Conservation (phyloP, 768 basidiomycete species). For the Coprinellus micaceus region DNA sequence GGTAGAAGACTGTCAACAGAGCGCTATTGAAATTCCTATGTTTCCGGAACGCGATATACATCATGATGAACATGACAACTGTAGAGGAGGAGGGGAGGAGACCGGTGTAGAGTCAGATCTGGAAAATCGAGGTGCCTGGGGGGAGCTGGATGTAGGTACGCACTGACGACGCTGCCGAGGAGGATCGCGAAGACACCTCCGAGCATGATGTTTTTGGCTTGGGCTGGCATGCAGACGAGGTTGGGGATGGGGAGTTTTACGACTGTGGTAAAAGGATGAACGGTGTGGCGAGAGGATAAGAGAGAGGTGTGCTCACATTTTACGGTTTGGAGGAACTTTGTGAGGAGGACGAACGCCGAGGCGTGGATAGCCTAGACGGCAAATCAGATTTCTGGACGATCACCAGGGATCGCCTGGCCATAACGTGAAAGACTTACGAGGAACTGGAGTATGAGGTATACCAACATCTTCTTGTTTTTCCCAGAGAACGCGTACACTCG, state of each 20-base stretch:
- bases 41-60: constrained; percentile 1
- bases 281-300: background rate
- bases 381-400: background rate
- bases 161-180: background rate
- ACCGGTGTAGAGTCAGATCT: background rate
- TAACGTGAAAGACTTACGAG: background rate
- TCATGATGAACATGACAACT: constrained; percentile 3
- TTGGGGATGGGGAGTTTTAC: background rate
- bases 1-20: background rate
- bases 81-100: background rate
- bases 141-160: background rate
- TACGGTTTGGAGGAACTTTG: background rate
- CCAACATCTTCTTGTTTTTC: background rate
- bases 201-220: background rate
- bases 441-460: background rate
- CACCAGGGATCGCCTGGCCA: background rate
- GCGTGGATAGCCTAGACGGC: background rate
- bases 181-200: background rate
- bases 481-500: constrained; percentile 2
- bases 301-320: background rate
- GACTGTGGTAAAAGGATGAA: background rate
- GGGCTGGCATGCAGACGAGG: background rate
- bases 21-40: background rate
- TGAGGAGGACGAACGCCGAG: background rate
- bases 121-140: no score